These are phyloP conservation scores for Penicillium aurantiogriseum DNA, from an alignment of 2,329 filamentous ascomycete genomes.

Conservation along the genomic window DNA sequence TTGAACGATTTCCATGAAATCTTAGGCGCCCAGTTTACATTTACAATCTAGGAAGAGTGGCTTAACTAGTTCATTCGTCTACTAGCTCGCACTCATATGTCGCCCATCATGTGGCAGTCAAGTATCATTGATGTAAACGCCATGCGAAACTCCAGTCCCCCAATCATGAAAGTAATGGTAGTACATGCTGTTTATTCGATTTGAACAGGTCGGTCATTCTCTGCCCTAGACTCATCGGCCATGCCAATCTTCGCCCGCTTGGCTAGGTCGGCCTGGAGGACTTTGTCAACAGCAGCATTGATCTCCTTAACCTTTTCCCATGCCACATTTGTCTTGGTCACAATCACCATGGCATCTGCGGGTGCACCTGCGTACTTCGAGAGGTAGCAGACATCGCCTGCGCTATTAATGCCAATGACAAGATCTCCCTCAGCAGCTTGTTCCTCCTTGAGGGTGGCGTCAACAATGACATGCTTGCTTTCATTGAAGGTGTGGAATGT, in stretches of 20 bases:
- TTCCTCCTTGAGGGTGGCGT: constrained; percentile 52
- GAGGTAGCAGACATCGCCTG: constrained; percentile 87
- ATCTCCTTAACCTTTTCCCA: constrained; percentile 78
- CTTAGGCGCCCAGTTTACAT: too few species aligned
- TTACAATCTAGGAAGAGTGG: not conserved
- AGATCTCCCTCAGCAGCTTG: constrained; percentile 63
- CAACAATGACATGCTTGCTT: constrained; percentile 44
- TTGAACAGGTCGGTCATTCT: constrained; percentile 70
- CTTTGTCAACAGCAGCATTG: constrained; percentile 68
- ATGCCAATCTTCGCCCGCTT: constrained; percentile 62
- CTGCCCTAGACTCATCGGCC: constrained; percentile 77
- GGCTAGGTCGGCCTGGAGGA: constrained; percentile 74
- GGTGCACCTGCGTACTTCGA: constrained; percentile 84
- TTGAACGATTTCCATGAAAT: too few species aligned
- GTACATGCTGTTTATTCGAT: constrained; percentile 17
- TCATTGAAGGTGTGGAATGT: constrained; percentile 78
- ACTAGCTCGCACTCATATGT: not conserved
- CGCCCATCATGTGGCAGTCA: not conserved
- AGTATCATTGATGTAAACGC: constrained; percentile 8
- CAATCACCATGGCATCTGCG: constrained; percentile 73
- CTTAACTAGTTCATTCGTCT: not conserved
- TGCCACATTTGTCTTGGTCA: constrained; percentile 73
- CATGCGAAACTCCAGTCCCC: constrained; percentile 23
- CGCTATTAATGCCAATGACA: constrained; percentile 79
- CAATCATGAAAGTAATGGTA: constrained; percentile 24